Evolutionary conservation across 352 stramenopile species (phyloP), one percentile per base, ranked within the genome.

Genomic region (Phytophthora citrophthora): DNA sequence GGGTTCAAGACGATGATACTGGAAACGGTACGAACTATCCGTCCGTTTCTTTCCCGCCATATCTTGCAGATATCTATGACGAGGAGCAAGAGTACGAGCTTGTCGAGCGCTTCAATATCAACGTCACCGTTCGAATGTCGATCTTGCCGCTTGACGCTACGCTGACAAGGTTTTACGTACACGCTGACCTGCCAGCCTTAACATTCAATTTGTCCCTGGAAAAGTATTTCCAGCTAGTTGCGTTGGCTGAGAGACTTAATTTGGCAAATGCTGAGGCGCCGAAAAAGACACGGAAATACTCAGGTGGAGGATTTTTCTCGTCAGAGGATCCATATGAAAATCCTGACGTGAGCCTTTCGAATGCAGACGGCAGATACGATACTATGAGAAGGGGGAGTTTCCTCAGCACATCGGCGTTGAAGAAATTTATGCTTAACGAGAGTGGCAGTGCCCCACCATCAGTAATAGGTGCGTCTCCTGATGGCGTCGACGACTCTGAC

Each of bases 101-200:
- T 24, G 53, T 96, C 7, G 85, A 96, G 47, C 82, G 83, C 8
- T 95, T 96, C 65, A 93, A 86, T 61, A 94, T 96, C 57, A 95
- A 94, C 63, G 78, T 95, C 29, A 94, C 79, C 2, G 56, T 96
- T 53, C 79, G 88, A 38, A 96, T 83, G 29, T 96, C 89, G 18
- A 88, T 94, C 36, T 74, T 96, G 20, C 87, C 89, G 15, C 76
- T 94, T 23, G 89, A 96, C 52, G 86, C 87, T 13, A 95, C 87
- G 9, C 63, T 96, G 32, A 94, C 88, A 15, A 71, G 86, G 18
- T 74, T 95, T 34, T 96, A 95, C 56, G 58, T 96, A 10, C 83
- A 96, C 46, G 86, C 85, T 8, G 89, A 96, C 56, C 61, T 96
- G 3, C 88, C 89, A 34, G 87, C 82, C 11, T 56, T 96, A 70